Conservation (phyloP, 169 alveolate species). For the Plasmodium fragile region DNA sequence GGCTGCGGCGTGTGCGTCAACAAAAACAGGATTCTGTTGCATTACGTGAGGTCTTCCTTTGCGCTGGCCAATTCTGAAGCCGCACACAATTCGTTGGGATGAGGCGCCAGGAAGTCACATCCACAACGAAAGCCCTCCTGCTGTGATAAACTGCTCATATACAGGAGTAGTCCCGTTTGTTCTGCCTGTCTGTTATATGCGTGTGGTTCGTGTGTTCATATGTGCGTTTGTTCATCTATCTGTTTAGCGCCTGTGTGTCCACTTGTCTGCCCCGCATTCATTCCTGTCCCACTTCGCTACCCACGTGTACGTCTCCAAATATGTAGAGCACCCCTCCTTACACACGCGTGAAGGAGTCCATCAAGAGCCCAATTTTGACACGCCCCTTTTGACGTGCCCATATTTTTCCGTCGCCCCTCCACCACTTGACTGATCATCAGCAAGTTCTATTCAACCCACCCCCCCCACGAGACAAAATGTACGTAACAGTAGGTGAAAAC, state of each 20-base stretch:
- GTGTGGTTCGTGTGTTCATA: not conserved
- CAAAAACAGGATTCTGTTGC: not conserved
- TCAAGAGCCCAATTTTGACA: not conserved
- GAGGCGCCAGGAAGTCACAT: too few relatives aligned
- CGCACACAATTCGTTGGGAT: too few relatives aligned
- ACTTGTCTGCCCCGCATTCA: not conserved
- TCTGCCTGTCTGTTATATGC: not conserved
- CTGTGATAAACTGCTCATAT: not conserved
- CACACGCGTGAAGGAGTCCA: not conserved
- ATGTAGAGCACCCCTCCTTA: not conserved
- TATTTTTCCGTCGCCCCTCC: not conserved
- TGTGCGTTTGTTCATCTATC: not conserved
- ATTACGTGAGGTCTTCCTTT: not conserved
- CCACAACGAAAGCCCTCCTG: not conserved
- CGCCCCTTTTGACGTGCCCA: not conserved
- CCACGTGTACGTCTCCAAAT: not conserved
- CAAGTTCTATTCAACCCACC: not conserved
- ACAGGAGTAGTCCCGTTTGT: not conserved
- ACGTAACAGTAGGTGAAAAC: constrained; percentile 33
- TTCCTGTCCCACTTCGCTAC: not conserved
- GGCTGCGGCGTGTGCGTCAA: not conserved
- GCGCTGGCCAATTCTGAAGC: too few relatives aligned
- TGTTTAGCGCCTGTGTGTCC: not conserved
- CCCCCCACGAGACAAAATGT: constrained; percentile 8
- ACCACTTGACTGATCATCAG: not conserved